phyloP scores from a whole-genome alignment of 805 yeast species.

The Priceomyces haplophilus region DNA sequence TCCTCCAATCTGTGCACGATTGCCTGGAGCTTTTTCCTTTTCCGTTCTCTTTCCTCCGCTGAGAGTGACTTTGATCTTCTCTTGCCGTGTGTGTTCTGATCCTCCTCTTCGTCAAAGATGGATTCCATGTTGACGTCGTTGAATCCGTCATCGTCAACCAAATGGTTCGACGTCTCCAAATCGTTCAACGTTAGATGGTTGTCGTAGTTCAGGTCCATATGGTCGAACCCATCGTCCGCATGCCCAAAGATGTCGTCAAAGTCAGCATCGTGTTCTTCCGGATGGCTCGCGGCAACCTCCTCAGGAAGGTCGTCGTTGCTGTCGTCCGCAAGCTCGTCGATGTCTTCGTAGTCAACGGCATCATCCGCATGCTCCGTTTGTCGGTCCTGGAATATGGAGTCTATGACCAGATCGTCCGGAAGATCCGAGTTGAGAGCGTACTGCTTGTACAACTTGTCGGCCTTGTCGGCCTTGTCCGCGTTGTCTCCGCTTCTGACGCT shows the following conservation, averaged over 20 bases:
- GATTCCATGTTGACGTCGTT: constrained; percentile 20
- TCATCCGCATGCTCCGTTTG: constrained; percentile 75
- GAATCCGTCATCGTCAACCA: constrained; percentile 25
- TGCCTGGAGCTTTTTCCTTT: constrained; percentile 26
- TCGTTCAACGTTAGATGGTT: constrained; percentile 18
- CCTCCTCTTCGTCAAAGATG: constrained; percentile 20
- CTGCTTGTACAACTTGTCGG: constrained; percentile 16
- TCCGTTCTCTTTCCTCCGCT: constrained; percentile 19
- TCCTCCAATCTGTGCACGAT: constrained; percentile 29
- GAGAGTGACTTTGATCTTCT: not conserved
- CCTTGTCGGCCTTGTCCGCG: not conserved
- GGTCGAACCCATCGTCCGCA: constrained; percentile 18
- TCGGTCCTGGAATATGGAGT: constrained; percentile 34
- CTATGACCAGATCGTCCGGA: constrained; percentile 37
- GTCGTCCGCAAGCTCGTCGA: constrained; percentile 92
- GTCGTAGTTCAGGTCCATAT: constrained; percentile 16
- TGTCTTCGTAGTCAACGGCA: constrained; percentile 92
- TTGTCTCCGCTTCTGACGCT: not conserved
- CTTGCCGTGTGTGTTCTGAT: not conserved
- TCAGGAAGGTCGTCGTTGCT: constrained; percentile 23
- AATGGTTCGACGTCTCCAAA: constrained; percentile 10
- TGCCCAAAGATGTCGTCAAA: constrained; percentile 40
- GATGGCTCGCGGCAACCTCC: constrained; percentile 16
- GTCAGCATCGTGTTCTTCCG: constrained; percentile 25
- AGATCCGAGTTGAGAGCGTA: constrained; percentile 21